Evolutionary conservation across 345 rosid genomes (phyloP).

Genomic region (Salix purpurea): DNA sequence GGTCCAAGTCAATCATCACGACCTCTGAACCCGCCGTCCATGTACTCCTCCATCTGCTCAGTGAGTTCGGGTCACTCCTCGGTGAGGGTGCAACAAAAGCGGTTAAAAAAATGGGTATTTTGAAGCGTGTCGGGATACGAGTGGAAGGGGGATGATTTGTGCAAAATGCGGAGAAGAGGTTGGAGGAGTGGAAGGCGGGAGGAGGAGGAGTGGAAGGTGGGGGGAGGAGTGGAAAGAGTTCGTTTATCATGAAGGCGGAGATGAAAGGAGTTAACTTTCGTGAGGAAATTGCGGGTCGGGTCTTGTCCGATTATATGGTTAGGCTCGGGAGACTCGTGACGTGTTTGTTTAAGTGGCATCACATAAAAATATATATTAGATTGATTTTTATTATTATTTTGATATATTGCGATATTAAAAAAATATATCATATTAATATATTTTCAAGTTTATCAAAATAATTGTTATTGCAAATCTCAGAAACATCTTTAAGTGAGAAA

Average conservation of each 20-base stretch:
- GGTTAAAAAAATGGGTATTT: constrained; percentile 91
- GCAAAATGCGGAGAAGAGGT: constrained; percentile 87
- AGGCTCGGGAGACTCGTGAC: too few species aligned
- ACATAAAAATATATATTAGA: too few species aligned
- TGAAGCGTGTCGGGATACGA: constrained; percentile 95
- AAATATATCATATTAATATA: too few species aligned
- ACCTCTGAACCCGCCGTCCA: constrained; percentile 52
- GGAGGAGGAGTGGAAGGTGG: constrained; percentile 73
- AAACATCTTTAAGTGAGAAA: too few species aligned
- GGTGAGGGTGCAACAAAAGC: constrained; percentile 91
- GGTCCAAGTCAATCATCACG: constrained; percentile 35
- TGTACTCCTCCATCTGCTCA: constrained; percentile 56
- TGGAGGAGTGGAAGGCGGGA: constrained; percentile 87
- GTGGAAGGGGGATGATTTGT: constrained; percentile 85
- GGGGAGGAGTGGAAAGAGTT: constrained; percentile 39
- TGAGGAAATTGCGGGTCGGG: background rate
- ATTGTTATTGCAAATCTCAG: too few species aligned
- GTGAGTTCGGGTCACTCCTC: constrained; percentile 86
- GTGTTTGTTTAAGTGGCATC: too few species aligned
- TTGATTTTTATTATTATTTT: too few species aligned
- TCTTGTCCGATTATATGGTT: background rate
- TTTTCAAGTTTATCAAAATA: too few species aligned
- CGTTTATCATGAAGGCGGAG: constrained; percentile 61
- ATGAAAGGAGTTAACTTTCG: constrained; percentile 34
- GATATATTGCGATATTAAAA: too few species aligned